Evolutionary conservation across 2,329 filamentous ascomycete species (phyloP), one percentile per base, ranked within the genome.

Genomic region (Penicillium sp.): DNA sequence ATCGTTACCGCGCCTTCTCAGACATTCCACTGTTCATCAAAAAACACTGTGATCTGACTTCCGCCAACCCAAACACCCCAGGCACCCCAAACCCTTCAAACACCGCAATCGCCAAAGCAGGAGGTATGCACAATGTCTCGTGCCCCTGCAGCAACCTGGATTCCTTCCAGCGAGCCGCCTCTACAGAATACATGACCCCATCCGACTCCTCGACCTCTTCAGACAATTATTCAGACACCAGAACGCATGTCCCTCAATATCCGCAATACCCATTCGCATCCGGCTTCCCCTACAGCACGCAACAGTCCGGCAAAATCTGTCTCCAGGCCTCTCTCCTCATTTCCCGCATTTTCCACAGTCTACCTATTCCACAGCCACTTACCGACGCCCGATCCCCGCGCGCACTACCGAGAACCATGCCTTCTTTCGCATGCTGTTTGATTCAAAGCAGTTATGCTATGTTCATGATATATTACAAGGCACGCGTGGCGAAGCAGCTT

Each of bases 391-490:
- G 57, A 27, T 55, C 41, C 22, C 63, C 56, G 29, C 50, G 48
- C 10, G 21, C 50, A 2, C 49, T 71, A 13, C 75, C 75, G 4
- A 72, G 76, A 5, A 77, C 75, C 2, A 77, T 78, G 75, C 76
- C 76, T 1, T 75, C 73, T 0, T 78, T 78, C 54, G 75, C 76
- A 21, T 77, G 75, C 62, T 79, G 76, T 55, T 67, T 76, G 7
- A 77, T 78, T 75, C 76, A 78, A 56, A 72, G 73, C 39, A 77
- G 75, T 55, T 79, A 79, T 54, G 75, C 75, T 5, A 69, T 78
- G 67, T 62, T 78, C 14, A 79, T 78, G 75, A 66, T 77, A 7
- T 77, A 71, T 50, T 75, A 75, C 58, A 76, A 75, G 53, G 69
- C 71, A 9, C 69, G 71, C 11, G 68, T 74, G n/a, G 64, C 68